Conservation (phyloP, 306 rosid genomes). For the Dryas octopetala region DNA sequence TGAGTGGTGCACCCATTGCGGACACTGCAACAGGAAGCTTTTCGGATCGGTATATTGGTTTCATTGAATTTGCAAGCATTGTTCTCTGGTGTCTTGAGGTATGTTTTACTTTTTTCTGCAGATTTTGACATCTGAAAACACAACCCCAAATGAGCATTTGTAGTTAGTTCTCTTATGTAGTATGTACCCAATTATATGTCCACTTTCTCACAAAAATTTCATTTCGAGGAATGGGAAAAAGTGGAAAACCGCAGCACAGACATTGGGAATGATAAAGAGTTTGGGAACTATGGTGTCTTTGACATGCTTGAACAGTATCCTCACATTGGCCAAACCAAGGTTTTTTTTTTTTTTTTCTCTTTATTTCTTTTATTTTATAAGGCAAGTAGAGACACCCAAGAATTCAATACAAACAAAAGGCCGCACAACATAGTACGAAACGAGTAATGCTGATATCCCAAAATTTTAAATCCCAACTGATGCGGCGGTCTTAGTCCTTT, state of each 20-base stretch:
- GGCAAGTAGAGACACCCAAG: background rate
- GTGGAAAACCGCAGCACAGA: conserved; percentile 3
- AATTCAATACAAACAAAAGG: too few species aligned
- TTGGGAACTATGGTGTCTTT: conserved; percentile 28
- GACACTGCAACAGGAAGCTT: conserved; percentile 26
- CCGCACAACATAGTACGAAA: too few species aligned
- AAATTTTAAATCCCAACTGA: too few species aligned
- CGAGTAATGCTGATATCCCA: too few species aligned
- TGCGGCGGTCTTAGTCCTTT: too few species aligned
- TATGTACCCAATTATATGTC: background rate
- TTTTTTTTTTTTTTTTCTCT: background rate
- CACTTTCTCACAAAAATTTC: background rate
- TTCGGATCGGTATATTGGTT: conserved; percentile 46
- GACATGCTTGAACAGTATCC: conserved; percentile 48
- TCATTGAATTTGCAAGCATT: conserved; percentile 49
- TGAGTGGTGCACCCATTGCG: conserved; percentile 43
- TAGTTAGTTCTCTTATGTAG: background rate
- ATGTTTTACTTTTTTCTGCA: background rate
- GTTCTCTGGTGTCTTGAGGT: conserved; percentile 72
- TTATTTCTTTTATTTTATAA: background rate
- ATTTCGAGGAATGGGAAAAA: conserved; percentile 43
- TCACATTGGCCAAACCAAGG: conserved; percentile 67
- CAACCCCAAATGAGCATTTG: background rate
- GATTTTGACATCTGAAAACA: background rate
- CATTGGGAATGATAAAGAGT: conserved; percentile 11